These are phyloP conservation scores for Leccinum colubrinum DNA, from an alignment of 1,284 basidiomycete genomes.

Conservation along the genomic window DNA sequence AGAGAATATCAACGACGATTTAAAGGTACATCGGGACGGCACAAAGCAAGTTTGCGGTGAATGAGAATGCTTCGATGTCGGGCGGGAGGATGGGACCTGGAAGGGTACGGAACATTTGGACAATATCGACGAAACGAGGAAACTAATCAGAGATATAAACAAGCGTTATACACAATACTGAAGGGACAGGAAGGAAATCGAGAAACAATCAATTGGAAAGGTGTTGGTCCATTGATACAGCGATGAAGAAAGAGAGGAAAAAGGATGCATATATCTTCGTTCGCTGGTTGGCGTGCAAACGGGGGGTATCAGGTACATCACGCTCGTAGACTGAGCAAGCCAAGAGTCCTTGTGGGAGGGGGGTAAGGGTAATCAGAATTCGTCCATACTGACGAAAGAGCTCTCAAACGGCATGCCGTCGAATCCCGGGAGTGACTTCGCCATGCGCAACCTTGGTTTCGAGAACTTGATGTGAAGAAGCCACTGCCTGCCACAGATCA, in stretches of 20 bases:
- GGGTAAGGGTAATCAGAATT: slow-evolving; percentile 2
- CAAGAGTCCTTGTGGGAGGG: not conserved
- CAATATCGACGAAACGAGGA: too few species aligned
- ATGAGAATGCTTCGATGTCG: too few species aligned
- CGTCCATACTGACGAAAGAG: slow-evolving; percentile 4
- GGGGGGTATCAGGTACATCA: slow-evolving; percentile 5
- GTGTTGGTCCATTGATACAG: slow-evolving; percentile 10
- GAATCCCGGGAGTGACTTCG: slow-evolving; percentile 5
- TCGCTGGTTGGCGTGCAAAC: not conserved
- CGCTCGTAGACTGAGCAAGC: not conserved
- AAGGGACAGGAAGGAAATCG: not conserved
- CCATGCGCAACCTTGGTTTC: slow-evolving; percentile 5
- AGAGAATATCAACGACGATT: too few species aligned
- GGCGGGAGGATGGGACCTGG: too few species aligned
- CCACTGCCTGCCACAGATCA: slow-evolving; percentile 25
- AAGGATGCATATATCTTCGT: not conserved
- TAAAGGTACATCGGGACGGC: too few species aligned
- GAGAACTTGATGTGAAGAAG: not conserved
- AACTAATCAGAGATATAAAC: not conserved
- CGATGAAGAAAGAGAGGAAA: not conserved
- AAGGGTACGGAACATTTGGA: too few species aligned
- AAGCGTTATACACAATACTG: not conserved
- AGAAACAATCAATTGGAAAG: not conserved
- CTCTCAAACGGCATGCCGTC: slow-evolving; percentile 23
- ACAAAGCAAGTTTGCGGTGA: too few species aligned